Conservation (phyloP, 2,329 filamentous ascomycete species). For the Colletotrichum neosansevieriae region DNA sequence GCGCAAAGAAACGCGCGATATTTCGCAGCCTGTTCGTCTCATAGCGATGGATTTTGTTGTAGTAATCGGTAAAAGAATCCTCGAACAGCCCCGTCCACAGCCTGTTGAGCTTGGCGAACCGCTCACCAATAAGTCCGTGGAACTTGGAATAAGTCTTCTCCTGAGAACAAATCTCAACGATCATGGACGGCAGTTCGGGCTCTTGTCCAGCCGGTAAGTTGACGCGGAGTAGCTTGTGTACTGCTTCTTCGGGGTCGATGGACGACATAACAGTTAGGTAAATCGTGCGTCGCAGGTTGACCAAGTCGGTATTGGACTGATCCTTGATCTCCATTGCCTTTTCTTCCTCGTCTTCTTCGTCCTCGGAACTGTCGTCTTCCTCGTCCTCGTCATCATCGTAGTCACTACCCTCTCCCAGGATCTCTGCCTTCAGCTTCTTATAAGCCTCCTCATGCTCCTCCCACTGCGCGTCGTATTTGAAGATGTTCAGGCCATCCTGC, state of each 20-base stretch:
- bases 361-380: slow-evolving; percentile 71
- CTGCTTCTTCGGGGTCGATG: slow-evolving; percentile 95
- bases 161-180: slow-evolving; percentile 96
- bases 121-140: slow-evolving; percentile 92
- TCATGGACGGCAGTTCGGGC: slow-evolving; percentile 92
- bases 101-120: slow-evolving; percentile 95
- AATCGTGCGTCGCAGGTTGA: slow-evolving; percentile 92
- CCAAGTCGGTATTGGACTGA: slow-evolving; percentile 94
- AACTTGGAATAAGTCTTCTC: slow-evolving; percentile 98
- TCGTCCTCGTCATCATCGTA: slow-evolving; percentile 75
- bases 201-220: slow-evolving; percentile 89
- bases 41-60: slow-evolving; percentile 96
- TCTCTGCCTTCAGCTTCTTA: slow-evolving; percentile 90
- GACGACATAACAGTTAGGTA: slow-evolving; percentile 98
- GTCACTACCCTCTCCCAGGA: slow-evolving; percentile 92
- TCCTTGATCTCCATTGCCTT: slow-evolving; percentile 96
- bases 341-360: slow-evolving; percentile 81
- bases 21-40: slow-evolving; percentile 96
- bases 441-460: slow-evolving; percentile 93
- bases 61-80: slow-evolving; percentile 90
- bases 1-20: slow-evolving; percentile 94
- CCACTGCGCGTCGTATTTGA: slow-evolving; percentile 92
- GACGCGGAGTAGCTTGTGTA: slow-evolving; percentile 96
- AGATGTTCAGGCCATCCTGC: slow-evolving; percentile 91
- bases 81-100: slow-evolving; percentile 96